Evolutionary conservation across 1,284 basidiomycete genomes (phyloP).

Genomic region (Puccinia horiana): DNA sequence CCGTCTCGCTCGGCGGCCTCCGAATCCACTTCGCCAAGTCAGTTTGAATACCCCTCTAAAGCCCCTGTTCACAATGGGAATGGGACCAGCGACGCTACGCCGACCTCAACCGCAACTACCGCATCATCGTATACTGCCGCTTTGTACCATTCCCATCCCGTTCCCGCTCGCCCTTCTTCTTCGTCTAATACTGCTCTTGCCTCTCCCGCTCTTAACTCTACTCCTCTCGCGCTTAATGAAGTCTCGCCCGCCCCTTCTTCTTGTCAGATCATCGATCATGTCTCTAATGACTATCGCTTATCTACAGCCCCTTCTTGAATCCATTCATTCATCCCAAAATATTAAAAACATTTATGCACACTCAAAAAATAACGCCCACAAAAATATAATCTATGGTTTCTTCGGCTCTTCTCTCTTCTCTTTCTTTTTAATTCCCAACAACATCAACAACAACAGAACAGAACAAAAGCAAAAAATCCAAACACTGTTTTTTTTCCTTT

Average conservation of each 20-base stretch:
- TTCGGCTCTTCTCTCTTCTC: too few relatives aligned
- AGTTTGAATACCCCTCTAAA: constrained; percentile 30
- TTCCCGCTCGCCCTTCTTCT: neutral
- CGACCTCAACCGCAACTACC: too few relatives aligned
- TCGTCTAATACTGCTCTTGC: neutral
- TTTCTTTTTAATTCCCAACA: too few relatives aligned
- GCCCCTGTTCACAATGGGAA: neutral
- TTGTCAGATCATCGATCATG: neutral
- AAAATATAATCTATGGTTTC: too few relatives aligned
- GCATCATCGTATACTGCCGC: neutral
- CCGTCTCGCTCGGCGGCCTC: neutral
- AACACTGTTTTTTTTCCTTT: too few relatives aligned
- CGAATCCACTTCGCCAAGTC: constrained; percentile 12
- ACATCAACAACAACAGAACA: too few relatives aligned
- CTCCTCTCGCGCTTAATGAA: neutral
- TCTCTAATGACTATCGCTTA: neutral
- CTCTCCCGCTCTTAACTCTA: neutral
- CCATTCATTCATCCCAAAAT: too few relatives aligned
- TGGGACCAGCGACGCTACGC: neutral
- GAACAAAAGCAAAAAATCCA: too few relatives aligned
- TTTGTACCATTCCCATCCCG: constrained; percentile 9
- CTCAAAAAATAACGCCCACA: too few relatives aligned
- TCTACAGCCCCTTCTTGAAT: neutral
- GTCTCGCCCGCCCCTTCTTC: neutral
- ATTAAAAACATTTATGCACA: too few relatives aligned